Conservation (phyloP, 73 alveolate species). For the Halteria grandinella region DNA sequence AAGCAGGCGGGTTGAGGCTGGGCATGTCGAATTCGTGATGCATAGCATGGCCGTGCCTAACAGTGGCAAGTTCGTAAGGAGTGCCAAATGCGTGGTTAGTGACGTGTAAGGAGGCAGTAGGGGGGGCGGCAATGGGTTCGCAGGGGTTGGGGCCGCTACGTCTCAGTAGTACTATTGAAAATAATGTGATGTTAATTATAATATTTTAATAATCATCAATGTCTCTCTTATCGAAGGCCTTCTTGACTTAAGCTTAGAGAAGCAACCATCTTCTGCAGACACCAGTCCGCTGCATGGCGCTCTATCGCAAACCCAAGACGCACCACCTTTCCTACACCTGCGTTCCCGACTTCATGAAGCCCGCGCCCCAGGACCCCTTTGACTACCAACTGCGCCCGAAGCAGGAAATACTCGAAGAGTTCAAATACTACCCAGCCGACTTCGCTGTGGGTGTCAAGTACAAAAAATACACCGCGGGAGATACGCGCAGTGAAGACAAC, state of each 20-base stretch:
- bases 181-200: no score
- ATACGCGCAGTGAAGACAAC: not conserved
- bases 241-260: no score
- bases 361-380: constrained; percentile 41
- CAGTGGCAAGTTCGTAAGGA: constrained; percentile 26
- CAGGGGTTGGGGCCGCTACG: no score
- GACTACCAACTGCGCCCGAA: constrained; percentile 57
- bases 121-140: no score
- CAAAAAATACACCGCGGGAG: not conserved
- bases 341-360: constrained; percentile 50
- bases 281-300: no score
- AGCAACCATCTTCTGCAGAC: no score
- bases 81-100: constrained; percentile 32
- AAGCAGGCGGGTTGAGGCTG: constrained; percentile 45
- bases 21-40: constrained; percentile 60
- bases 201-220: no score
- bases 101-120: no score
- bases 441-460: not conserved
- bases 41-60: constrained; percentile 63
- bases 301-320: no score
- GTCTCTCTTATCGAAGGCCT: no score
- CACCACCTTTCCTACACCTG: constrained; percentile 28
- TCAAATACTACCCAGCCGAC: constrained; percentile 11
- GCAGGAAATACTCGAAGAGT: constrained; percentile 39
- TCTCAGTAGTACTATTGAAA: no score